Evolutionary conservation across 225 moss, liverwort and hornwort genomes (phyloP).

Genomic region (Sphagnum contortum): DNA sequence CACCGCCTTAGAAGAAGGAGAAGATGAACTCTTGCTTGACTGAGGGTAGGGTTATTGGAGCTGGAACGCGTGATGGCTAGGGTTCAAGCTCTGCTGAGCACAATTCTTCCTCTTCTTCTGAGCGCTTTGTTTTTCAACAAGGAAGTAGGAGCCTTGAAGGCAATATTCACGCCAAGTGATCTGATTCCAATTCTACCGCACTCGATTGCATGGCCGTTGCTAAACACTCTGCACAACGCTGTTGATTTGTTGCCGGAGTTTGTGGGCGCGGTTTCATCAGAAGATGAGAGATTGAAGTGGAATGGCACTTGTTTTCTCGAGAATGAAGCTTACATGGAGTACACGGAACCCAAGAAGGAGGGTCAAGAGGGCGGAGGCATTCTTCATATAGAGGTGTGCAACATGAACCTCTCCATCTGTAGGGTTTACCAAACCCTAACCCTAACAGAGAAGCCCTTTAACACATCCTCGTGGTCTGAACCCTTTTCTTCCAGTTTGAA

Average conservation of each 20-base stretch:
- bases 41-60: too few relatives aligned
- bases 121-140: conserved; percentile 18
- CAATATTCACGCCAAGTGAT: conserved; percentile 28
- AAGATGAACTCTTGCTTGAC: too few relatives aligned
- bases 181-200: conserved; percentile 38
- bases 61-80: conserved; percentile 21
- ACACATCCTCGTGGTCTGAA: too few relatives aligned
- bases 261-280: conserved; percentile 57
- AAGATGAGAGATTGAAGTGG: conserved; percentile 37
- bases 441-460: too few relatives aligned
- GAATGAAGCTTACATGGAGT: conserved; percentile 56
- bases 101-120: conserved; percentile 4
- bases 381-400: conserved; percentile 39
- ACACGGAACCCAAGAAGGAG: conserved; percentile 27
- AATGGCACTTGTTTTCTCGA: conserved; percentile 57
- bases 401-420: neutral
- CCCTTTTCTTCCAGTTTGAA: too few relatives aligned
- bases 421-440: too few relatives aligned
- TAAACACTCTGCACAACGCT: conserved; percentile 30
- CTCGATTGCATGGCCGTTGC: conserved; percentile 34
- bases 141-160: conserved; percentile 16
- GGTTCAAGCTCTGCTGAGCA: conserved; percentile 11
- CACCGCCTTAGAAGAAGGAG: too few relatives aligned
- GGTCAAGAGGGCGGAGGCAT: conserved; percentile 38
- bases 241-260: conserved; percentile 54